Conservation (phyloP, 805 yeast species). For the Yarrowia bubula region DNA sequence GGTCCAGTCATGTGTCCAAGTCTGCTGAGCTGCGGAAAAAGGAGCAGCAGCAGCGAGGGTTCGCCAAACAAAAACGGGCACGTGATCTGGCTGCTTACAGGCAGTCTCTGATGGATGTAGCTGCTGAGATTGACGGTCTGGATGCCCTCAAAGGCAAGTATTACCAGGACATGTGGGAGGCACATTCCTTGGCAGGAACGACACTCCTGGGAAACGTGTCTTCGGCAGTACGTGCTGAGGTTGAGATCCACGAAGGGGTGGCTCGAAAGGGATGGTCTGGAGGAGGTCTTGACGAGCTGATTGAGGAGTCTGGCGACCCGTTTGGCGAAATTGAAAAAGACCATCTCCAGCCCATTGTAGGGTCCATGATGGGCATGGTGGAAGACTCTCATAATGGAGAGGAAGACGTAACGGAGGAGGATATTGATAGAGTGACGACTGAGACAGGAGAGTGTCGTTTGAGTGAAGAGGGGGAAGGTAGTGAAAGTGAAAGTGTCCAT, state of each 20-base stretch:
- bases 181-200: slow-evolving; percentile 62
- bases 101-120: slow-evolving; percentile 61
- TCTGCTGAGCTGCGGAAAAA: slow-evolving; percentile 54
- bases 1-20: slow-evolving; percentile 51
- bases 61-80: slow-evolving; percentile 55
- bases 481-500: slow-evolving; percentile 22
- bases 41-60: slow-evolving; percentile 59
- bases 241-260: slow-evolving; percentile 75
- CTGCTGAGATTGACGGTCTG: slow-evolving; percentile 74
- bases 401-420: slow-evolving; percentile 14
- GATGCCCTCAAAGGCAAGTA: slow-evolving; percentile 74
- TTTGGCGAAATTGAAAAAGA: slow-evolving; percentile 43
- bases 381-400: not conserved
- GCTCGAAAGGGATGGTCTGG: slow-evolving; percentile 86
- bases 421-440: slow-evolving; percentile 7
- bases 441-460: slow-evolving; percentile 7
- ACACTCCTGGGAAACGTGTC: slow-evolving; percentile 56
- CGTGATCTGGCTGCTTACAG: slow-evolving; percentile 69
- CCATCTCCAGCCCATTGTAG: slow-evolving; percentile 17
- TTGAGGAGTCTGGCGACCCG: slow-evolving; percentile 66
- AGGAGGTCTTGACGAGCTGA: slow-evolving; percentile 73
- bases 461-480: not conserved
- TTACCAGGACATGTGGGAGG: slow-evolving; percentile 59
- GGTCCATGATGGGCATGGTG: slow-evolving; percentile 15
- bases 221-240: slow-evolving; percentile 70